phyloP scores from a whole-genome alignment of 768 basidiomycete genomes.

The Pisolithus marmoratus region DNA sequence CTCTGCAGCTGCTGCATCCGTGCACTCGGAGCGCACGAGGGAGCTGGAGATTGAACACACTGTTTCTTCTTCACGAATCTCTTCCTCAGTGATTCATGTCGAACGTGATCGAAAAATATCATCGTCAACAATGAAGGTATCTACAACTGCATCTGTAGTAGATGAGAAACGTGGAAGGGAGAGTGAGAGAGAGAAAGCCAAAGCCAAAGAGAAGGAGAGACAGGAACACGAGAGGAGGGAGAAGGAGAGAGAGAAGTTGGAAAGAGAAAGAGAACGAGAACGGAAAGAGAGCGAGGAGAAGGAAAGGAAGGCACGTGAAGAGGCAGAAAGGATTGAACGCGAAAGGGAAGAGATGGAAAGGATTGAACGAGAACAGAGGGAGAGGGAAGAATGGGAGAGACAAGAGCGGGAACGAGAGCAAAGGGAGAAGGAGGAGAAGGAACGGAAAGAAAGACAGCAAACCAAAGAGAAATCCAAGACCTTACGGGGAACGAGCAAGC shows the following conservation, averaged over 20 bases:
- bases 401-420: constrained; percentile 11
- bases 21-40: constrained; percentile 19
- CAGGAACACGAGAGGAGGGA: constrained; percentile 10
- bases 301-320: background rate
- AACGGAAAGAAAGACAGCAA: constrained; percentile 17
- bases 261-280: constrained; percentile 7
- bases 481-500: constrained; percentile 18
- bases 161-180: constrained; percentile 4
- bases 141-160: constrained; percentile 25
- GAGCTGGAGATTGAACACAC: constrained; percentile 21
- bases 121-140: constrained; percentile 21
- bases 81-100: constrained; percentile 14
- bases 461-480: constrained; percentile 6
- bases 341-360: constrained; percentile 4
- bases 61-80: constrained; percentile 21
- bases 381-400: constrained; percentile 22
- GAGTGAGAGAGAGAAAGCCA: constrained; percentile 9
- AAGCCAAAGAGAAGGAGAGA: constrained; percentile 20
- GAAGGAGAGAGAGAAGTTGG: constrained; percentile 9
- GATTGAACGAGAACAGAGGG: constrained; percentile 3
- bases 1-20: constrained; percentile 5
- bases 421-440: constrained; percentile 17
- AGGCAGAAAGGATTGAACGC: constrained; percentile 6
- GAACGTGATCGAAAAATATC: constrained; percentile 25
- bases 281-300: constrained; percentile 2